Base-by-base conservation (phyloP, 2,329 filamentous ascomycete genomes). In the Hymenoscyphus occultus region DNA sequence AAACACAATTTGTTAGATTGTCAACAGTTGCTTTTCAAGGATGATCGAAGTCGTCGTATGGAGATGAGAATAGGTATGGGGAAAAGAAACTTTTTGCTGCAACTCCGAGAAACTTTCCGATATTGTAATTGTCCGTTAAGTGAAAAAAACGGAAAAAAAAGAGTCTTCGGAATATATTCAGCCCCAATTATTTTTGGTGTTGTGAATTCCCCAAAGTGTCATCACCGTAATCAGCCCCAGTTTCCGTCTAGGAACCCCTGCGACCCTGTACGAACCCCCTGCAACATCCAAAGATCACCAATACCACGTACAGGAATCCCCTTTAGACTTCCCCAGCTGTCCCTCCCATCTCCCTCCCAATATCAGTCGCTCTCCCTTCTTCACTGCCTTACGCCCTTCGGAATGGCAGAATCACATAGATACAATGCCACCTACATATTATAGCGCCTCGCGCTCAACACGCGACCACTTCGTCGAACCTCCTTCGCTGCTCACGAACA, bases 381-480 rank as follows among this genome's bases (percentile, higher is more conserved):
- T 22, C 14, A 48, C 45, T 19, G 2, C 45, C 19, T 22, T 51
- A 10, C 45, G 12, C 12, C 19, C 45, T 9, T 56, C 61, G 69
- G 66, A 56, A 71, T 69, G 66, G 68, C 65, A 64, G 39, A 63
- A n/a, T 56, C 22, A 45, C 16, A 56, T 28, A n/a, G 31, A 31
- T 57, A 62, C 40, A 64, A 74, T 72, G 71, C 67, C 67, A 56
- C 59, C 68, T 14, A 42, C 56, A 59, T 67, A 65, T 14, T 70
- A 72, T 69, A 65, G 71, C 67, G 64, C 57, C 39, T 57, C 62
- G 64, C 64, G 61, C 64, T 71, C 71, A 13, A 67, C 69, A 57
- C 72, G 69, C 63, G 67, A 73, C 63, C 65, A 71, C 61, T 72
- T 70, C 62, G 60, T 69, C 60, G 70, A 74, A 61, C 71, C 71